Conservation (phyloP, 805 yeast genomes). For the Starmerella scarabaei region DNA sequence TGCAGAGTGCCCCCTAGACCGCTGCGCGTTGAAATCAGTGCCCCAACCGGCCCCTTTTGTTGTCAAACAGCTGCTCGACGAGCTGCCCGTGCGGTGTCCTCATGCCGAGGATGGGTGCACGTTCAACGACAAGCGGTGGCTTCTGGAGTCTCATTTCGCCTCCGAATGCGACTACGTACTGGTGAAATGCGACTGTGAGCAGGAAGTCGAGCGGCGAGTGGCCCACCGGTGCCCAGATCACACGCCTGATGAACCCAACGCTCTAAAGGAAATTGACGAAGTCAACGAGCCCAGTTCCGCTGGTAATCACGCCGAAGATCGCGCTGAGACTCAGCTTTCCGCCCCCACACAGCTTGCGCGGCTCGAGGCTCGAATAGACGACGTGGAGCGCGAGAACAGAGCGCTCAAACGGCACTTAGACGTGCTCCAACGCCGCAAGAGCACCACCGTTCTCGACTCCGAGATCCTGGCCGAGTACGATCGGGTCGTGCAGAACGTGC, state of each 20-base stretch:
- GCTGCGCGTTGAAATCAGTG: slow-evolving; percentile 35
- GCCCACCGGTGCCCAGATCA: neutral
- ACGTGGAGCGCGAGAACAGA: slow-evolving; percentile 27
- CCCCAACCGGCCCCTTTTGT: slow-evolving; percentile 44
- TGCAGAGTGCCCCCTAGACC: slow-evolving; percentile 45
- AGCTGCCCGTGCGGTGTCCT: slow-evolving; percentile 44
- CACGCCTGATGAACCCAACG: slow-evolving; percentile 9
- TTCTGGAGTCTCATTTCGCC: slow-evolving; percentile 38
- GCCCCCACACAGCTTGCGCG: neutral
- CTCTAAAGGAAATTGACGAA: slow-evolving; percentile 10
- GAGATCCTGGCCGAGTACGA: slow-evolving; percentile 27
- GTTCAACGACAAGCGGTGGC: slow-evolving; percentile 49
- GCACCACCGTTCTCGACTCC: slow-evolving; percentile 20
- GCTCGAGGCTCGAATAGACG: slow-evolving; percentile 13
- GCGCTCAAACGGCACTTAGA: slow-evolving; percentile 24
- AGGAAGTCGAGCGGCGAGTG: slow-evolving; percentile 17
- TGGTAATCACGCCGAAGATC: slow-evolving; percentile 9
- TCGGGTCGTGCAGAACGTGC: slow-evolving; percentile 27
- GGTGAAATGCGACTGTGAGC: slow-evolving; percentile 29
- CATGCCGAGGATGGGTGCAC: slow-evolving; percentile 41
- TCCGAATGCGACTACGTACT: slow-evolving; percentile 31
- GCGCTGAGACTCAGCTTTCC: slow-evolving; percentile 1
- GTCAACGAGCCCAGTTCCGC: neutral
- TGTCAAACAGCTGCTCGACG: slow-evolving; percentile 48
- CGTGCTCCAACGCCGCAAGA: slow-evolving; percentile 13